These are phyloP conservation scores for Fraxinus greggii DNA, from an alignment of 305 asterid genomes.

Conservation along the genomic window DNA sequence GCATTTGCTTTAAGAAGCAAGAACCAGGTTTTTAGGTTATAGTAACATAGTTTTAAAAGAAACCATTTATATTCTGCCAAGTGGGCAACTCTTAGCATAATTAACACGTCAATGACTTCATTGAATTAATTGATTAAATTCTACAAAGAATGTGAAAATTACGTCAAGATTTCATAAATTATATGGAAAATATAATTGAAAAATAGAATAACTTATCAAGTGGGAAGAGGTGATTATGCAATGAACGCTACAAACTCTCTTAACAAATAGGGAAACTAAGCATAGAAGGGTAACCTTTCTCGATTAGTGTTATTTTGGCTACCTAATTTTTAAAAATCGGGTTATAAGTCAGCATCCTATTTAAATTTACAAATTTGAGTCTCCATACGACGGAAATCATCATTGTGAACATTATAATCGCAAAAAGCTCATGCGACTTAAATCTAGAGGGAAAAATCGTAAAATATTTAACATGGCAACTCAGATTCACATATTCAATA, in stretches of 20 bases:
- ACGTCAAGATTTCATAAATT: too few relatives aligned
- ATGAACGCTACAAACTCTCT: not conserved
- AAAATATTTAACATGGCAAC: too few relatives aligned
- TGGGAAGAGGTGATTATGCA: not conserved
- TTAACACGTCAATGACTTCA: not conserved
- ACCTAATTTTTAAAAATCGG: too few relatives aligned
- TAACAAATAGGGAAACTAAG: not conserved
- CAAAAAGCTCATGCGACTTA: not conserved
- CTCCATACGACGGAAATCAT: not conserved
- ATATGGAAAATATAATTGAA: too few relatives aligned
- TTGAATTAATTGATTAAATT: not conserved
- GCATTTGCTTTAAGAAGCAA: not conserved
- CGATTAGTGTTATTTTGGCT: too few relatives aligned
- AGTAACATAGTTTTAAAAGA: not conserved
- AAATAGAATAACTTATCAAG: too few relatives aligned
- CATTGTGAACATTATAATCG: not conserved
- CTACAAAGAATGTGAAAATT: not conserved
- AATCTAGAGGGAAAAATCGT: not conserved
- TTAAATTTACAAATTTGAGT: too few relatives aligned
- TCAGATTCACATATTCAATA: too few relatives aligned
- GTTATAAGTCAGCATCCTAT: too few relatives aligned
- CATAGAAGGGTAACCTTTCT: not conserved
- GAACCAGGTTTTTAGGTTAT: not conserved
- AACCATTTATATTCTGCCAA: not conserved
- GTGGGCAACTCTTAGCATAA: not conserved